Evolutionary conservation across 805 yeast species (phyloP), one percentile per base, ranked within the genome.

Genomic region (Monosporozyma servazzii): DNA sequence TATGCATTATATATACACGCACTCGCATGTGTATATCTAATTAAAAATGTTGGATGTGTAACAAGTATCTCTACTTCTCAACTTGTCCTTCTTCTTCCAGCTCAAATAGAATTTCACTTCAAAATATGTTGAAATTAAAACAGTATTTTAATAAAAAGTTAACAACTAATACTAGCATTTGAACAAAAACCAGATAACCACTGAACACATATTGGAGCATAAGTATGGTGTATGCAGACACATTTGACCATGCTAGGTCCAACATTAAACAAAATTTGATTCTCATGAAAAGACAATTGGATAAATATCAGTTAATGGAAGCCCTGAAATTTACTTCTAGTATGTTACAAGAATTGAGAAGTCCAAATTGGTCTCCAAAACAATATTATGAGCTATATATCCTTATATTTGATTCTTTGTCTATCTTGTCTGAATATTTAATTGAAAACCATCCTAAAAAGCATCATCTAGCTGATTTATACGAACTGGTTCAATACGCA

Each of bases 401-500:
- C 56, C 74, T 84, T 46, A 83, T 86, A 2, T 90, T 82, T 61
- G 98, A 93, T 68, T 84, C 95, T 0, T 71, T 93, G 64, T 84
- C 84, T 37, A 69, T 76, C 41, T 72, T 93, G 37, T 78, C 89
- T 0, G 70, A 72, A 6, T 86, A 81, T 60, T 70, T 93, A 54
- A 75, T 77, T 50, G 86, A 80, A 29, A 78, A 78, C 51, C 90
- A 88, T 62, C 81, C 83, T 11, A 75, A 77, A 50, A 81, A 81
- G 59, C 88, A 85, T 63, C 67, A 70, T 72, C 70, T 93, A 50
- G 87, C 95, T 0, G 98, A 93, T 64, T 75, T 93, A 49, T 93
- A 93, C 65, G 98, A 91, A 61, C 74, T 90, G 65, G 97, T 91
- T 5, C 98, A 93, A 67, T 93, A 93, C 64, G 88, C 96, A 1